phyloP scores from a whole-genome alignment of 2,329 filamentous ascomycete genomes.

The Microdochium nivale region DNA sequence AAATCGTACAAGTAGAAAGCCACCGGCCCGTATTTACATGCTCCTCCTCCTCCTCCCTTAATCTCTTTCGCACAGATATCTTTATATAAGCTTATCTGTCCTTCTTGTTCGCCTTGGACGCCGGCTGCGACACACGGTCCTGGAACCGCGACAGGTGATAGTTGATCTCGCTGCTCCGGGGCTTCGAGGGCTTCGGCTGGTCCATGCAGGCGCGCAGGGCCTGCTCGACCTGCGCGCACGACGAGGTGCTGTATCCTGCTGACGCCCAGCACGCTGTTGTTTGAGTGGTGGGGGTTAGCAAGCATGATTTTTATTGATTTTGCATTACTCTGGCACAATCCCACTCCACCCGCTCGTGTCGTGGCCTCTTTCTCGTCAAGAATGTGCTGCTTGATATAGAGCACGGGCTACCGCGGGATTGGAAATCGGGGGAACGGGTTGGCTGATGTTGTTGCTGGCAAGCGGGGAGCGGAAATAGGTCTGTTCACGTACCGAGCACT shows the following conservation, averaged over 20 bases:
- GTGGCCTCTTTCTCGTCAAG: no score
- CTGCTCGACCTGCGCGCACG: slow-evolving; percentile 50
- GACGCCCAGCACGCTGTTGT: slow-evolving; percentile 74
- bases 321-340: no score
- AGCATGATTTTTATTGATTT: no score
- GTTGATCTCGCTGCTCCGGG: slow-evolving; percentile 76
- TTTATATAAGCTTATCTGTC: no score
- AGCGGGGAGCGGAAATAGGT: slow-evolving; percentile 1
- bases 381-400: no score
- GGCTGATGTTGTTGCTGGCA: no score
- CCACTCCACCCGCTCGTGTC: no score
- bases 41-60: slow-evolving; percentile 2
- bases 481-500: slow-evolving; percentile 44
- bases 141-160: slow-evolving; percentile 78
- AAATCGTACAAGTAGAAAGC: no score
- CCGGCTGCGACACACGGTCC: slow-evolving; percentile 54
- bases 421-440: no score
- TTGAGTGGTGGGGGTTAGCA: not conserved
- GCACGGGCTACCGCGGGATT: no score
- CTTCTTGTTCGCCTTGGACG: slow-evolving; percentile 37
- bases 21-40: no score
- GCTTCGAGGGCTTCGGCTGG: slow-evolving; percentile 45
- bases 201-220: slow-evolving; percentile 71
- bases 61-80: no score
- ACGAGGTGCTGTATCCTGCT: slow-evolving; percentile 55